phyloP scores from a whole-genome alignment of 176 grass and related monocot species.

The Urochloa ruziziensis region DNA sequence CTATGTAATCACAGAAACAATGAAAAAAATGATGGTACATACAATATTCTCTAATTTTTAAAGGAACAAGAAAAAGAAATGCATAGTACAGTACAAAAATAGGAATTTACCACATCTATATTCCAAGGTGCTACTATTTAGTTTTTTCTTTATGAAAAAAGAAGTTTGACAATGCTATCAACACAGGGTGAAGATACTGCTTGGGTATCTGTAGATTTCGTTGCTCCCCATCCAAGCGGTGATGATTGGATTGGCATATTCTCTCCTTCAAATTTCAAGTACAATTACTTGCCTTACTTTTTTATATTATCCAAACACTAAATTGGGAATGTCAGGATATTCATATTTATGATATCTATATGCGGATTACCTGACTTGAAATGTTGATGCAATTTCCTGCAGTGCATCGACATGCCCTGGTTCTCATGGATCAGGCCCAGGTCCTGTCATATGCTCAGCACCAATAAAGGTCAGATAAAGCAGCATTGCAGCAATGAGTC shows the following conservation, averaged over 20 bases:
- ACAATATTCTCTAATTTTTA: too few relatives aligned
- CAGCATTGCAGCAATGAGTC: too few relatives aligned
- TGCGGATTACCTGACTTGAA: background rate
- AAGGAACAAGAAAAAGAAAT: too few relatives aligned
- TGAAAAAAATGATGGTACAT: too few relatives aligned
- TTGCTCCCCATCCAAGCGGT: conserved; percentile 28
- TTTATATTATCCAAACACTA: background rate
- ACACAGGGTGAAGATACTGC: conserved; percentile 67
- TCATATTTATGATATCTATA: background rate
- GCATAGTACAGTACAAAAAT: too few relatives aligned
- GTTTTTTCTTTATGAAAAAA: background rate
- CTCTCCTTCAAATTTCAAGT: conserved; percentile 90
- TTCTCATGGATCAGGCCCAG: conserved; percentile 36
- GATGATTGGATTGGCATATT: conserved; percentile 88
- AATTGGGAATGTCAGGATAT: background rate
- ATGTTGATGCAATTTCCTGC: background rate
- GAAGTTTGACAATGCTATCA: background rate
- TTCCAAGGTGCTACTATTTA: background rate
- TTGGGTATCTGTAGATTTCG: conserved; percentile 61
- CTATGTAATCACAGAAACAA: too few relatives aligned
- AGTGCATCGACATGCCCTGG: conserved; percentile 63
- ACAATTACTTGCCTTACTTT: background rate
- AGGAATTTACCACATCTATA: background rate
- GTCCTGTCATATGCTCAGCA: conserved; percentile 68
- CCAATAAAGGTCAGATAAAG: conserved; percentile 69